These are phyloP conservation scores for Chrysanthemum seticuspe DNA, from an alignment of 129 eudicot species.

Conservation along the genomic window DNA sequence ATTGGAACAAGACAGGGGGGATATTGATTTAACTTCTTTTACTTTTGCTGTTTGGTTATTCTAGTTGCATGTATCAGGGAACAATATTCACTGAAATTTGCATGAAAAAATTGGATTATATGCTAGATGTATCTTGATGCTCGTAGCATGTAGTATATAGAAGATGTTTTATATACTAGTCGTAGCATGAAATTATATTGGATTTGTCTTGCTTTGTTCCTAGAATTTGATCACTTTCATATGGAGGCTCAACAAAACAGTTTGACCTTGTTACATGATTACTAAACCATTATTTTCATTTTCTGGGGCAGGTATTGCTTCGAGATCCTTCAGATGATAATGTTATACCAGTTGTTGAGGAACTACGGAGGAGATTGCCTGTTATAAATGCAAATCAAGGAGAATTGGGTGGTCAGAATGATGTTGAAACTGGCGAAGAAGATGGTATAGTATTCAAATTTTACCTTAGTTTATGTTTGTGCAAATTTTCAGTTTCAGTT, in stretches of 20 bases:
- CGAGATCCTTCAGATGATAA: conserved; percentile 86
- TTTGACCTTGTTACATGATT: not conserved
- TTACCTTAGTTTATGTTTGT: conserved; percentile 10
- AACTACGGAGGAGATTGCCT: conserved; percentile 71
- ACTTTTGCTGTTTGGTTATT: conserved; percentile 3
- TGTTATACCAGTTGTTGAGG: conserved; percentile 85
- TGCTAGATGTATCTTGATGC: not conserved
- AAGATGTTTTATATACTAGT: not conserved
- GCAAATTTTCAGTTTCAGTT: not conserved
- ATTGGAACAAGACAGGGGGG: not conserved
- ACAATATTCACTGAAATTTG: not conserved
- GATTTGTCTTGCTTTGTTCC: not conserved
- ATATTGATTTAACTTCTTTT: not conserved
- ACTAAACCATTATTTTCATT: not conserved
- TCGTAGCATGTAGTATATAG: not conserved
- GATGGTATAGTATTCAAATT: conserved; percentile 49
- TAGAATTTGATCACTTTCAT: not conserved
- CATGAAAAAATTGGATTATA: conserved; percentile 6
- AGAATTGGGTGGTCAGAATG: conserved; percentile 48
- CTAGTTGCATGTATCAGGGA: conserved; percentile 4
- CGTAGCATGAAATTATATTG: not conserved
- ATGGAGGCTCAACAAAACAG: not conserved
- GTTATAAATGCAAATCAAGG: conserved; percentile 37
- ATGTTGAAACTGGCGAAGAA: conserved; percentile 74
- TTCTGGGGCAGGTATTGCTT: conserved; percentile 63